phyloP scores from a whole-genome alignment of 2,329 filamentous ascomycete species.

The Ophiosphaerella narmari region DNA sequence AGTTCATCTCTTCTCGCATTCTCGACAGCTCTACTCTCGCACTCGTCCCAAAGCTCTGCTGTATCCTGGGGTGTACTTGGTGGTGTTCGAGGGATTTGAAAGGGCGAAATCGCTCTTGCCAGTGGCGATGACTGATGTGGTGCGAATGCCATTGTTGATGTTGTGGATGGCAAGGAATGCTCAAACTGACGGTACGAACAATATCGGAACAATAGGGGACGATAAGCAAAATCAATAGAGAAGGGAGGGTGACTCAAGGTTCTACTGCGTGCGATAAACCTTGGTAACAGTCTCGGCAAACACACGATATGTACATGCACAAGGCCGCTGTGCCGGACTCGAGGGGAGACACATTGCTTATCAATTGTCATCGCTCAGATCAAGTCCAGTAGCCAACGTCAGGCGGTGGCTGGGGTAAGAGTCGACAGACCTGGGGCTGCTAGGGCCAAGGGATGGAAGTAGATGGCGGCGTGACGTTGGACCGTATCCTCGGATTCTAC shows the following conservation, averaged over 20 bases:
- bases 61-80: conserved; percentile 34
- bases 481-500: conserved; percentile 34
- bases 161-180: conserved; percentile 15
- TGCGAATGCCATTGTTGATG: conserved; percentile 22
- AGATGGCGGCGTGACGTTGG: conserved; percentile 33
- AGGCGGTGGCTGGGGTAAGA: conserved; percentile 29
- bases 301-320: conserved; percentile 41
- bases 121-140: conserved; percentile 28
- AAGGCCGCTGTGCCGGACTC: conserved; percentile 27
- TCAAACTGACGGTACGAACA: neutral
- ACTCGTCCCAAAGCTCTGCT: conserved; percentile 42
- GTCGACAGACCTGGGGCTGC: conserved; percentile 23
- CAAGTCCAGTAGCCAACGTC: conserved; percentile 17
- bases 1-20: conserved; percentile 34
- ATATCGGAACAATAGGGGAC: conserved; percentile 9
- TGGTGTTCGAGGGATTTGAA: conserved; percentile 33
- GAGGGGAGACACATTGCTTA: conserved; percentile 44
- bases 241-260: conserved; percentile 17
- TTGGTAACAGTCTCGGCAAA: conserved; percentile 34
- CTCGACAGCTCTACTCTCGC: conserved; percentile 38
- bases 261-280: conserved; percentile 25
- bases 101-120: conserved; percentile 30
- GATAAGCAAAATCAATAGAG: conserved; percentile 16
- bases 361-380: conserved; percentile 22
- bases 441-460: conserved; percentile 19